A percentile compares a stretch with the other conserved stretches of the same genome.
Evolutionary conservation across 2,329 filamentous ascomycete species (phyloP).

Genomic region (Alternaria ethzedia): DNA sequence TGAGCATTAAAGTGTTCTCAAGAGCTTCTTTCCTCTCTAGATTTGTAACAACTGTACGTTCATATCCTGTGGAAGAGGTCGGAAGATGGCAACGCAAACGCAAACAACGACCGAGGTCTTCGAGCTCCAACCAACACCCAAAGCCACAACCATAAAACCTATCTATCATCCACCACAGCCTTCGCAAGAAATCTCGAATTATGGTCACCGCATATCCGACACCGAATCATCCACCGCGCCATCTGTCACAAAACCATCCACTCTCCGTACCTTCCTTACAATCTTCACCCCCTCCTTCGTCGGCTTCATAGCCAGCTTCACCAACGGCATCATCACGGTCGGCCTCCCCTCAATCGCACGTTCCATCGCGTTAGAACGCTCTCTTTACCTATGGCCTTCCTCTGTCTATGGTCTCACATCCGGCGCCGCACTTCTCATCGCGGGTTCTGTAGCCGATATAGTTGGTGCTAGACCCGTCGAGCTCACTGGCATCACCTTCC

Average conservation of each 20-base stretch:
- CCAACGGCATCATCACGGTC: slow-evolving; percentile 52
- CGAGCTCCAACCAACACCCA: slow-evolving; percentile 3
- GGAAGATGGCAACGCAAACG: slow-evolving; percentile 4
- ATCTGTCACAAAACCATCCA: not conserved
- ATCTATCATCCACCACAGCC: not conserved
- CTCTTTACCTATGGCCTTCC: slow-evolving; percentile 42
- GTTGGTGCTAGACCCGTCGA: slow-evolving; percentile 56
- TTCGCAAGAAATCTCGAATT: not conserved
- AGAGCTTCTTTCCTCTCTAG: not conserved
- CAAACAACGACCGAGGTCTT: not conserved
- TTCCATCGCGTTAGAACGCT: slow-evolving; percentile 34
- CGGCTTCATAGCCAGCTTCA: slow-evolving; percentile 38
- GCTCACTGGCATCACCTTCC: slow-evolving; percentile 51
- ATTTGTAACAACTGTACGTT: not conserved
- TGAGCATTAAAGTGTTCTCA: not conserved
- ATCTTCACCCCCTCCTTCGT: slow-evolving; percentile 24
- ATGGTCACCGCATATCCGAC: not conserved
- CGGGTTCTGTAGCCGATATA: slow-evolving; percentile 59
- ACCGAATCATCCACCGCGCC: not conserved
- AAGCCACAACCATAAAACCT: not conserved
- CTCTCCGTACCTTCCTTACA: slow-evolving; percentile 5
- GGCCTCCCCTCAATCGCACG: slow-evolving; percentile 52
- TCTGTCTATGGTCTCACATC: slow-evolving; percentile 51
- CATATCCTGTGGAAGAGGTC: no score
- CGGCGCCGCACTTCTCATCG: slow-evolving; percentile 58